These are phyloP conservation scores for Sphaceloma murrayae DNA, from an alignment of 2,329 filamentous ascomycete species.

Conservation along the genomic window DNA sequence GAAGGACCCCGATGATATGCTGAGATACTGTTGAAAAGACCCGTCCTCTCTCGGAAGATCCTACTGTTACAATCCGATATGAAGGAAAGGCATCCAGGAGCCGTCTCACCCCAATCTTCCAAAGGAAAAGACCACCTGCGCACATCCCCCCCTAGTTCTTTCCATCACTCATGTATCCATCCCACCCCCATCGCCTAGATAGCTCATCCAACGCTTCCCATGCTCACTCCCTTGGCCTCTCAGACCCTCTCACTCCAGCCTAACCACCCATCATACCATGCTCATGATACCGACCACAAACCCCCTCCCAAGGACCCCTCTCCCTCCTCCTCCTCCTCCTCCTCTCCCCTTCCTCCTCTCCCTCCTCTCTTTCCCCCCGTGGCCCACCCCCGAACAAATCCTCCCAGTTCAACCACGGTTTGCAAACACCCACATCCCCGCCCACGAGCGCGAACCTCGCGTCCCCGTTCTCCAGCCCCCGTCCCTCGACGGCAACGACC, in stretches of 20 bases:
- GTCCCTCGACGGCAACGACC: constrained; percentile 17
- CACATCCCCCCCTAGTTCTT: no score
- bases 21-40: no score
- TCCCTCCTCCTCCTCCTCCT: neutral
- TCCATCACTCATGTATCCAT: no score
- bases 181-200: neutral
- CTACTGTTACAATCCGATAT: no score
- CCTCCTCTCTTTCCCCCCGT: no score
- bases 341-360: constrained; percentile 10
- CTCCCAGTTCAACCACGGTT: constrained; percentile 27
- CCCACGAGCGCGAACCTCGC: constrained; percentile 22
- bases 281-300: constrained; percentile 32
- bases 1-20: no score
- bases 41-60: no score
- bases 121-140: no score
- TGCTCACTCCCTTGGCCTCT: neutral
- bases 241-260: constrained; percentile 6
- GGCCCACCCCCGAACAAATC: constrained; percentile 1
- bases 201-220: neutral
- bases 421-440: constrained; percentile 31
- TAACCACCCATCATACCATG: constrained; percentile 22
- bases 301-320: constrained; percentile 25
- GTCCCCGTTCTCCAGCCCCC: constrained; percentile 24
- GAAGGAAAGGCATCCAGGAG: no score
- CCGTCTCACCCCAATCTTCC: no score